Percentiles rank a stretch among this genome's conserved stretches.
These are phyloP conservation scores for Phytopythium aichiense DNA, from an alignment of 352 stramenopile species.

Conservation along the genomic window DNA sequence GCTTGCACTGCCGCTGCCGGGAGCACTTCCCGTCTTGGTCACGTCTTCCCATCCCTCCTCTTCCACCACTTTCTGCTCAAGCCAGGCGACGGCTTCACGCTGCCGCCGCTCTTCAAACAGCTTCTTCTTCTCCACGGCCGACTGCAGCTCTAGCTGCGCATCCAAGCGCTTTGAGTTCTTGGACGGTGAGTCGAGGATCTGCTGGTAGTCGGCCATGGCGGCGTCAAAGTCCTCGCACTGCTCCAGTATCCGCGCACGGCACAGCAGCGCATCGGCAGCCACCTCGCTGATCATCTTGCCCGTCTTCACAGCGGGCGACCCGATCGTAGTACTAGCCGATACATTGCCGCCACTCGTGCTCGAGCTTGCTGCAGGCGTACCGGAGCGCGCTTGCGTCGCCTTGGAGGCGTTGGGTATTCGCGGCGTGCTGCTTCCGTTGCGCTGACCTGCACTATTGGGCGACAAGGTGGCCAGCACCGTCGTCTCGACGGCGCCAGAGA, in stretches of 20 bases:
- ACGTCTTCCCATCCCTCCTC: constrained; percentile 9
- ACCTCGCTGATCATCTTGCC: constrained; percentile 55
- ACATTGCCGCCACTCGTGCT: background rate
- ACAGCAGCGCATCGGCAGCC: constrained; percentile 44
- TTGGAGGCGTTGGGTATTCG: constrained; percentile 8
- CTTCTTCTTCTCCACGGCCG: constrained; percentile 35
- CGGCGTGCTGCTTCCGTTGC: background rate
- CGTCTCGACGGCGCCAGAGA: constrained; percentile 2
- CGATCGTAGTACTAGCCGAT: background rate
- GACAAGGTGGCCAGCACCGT: constrained; percentile 4
- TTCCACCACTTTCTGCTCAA: constrained; percentile 42
- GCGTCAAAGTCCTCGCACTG: constrained; percentile 46
- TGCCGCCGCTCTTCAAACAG: constrained; percentile 37
- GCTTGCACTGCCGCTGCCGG: constrained; percentile 9
- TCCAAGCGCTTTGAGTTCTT: constrained; percentile 53
- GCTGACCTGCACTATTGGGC: constrained; percentile 1
- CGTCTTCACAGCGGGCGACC: constrained; percentile 4
- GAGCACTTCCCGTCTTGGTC: constrained; percentile 15
- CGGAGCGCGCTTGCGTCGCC: background rate
- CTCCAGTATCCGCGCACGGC: constrained; percentile 45
- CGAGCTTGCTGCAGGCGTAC: background rate
- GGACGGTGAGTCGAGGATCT: constrained; percentile 52
- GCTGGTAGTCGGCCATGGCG: constrained; percentile 56
- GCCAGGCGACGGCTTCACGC: constrained; percentile 48
- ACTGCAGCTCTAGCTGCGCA: constrained; percentile 71